phyloP scores from a whole-genome alignment of 352 stramenopile species.

The Vaucheria bursata region DNA sequence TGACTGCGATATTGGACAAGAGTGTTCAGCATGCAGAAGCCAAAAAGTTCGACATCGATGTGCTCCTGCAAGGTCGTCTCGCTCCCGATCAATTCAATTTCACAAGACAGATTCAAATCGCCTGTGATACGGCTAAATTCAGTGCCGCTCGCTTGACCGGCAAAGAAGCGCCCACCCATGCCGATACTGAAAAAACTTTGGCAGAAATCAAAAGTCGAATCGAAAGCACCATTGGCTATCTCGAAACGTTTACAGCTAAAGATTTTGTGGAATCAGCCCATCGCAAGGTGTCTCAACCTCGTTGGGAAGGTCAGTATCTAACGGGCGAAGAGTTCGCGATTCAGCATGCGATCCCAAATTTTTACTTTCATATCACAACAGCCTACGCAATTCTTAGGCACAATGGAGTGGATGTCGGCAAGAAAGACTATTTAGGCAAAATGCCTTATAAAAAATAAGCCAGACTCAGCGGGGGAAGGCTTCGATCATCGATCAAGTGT shows the following conservation, averaged over 20 bases:
- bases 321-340: not conserved
- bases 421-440: not conserved
- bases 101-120: not conserved
- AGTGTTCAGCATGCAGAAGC: not conserved
- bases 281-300: not conserved
- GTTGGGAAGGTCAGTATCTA: not conserved
- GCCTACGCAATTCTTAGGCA: not conserved
- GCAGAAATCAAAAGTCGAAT: not conserved
- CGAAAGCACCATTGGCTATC: not conserved
- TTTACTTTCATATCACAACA: not conserved
- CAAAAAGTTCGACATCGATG: not conserved
- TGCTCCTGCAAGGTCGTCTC: not conserved
- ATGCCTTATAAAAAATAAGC: conserved; percentile 3
- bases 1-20: not conserved
- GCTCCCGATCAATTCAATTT: not conserved
- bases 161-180: not conserved
- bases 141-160: not conserved
- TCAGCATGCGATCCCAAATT: not conserved
- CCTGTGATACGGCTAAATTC: not conserved
- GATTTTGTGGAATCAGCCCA: not conserved
- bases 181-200: not conserved
- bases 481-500: too few species aligned
- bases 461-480: too few species aligned
- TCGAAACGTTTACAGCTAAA: not conserved
- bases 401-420: not conserved